Percentiles rank a stretch among this genome's conserved stretches.
phyloP scores from a whole-genome alignment of 805 yeast species.

The Kodamaea hsintzibuensis region DNA sequence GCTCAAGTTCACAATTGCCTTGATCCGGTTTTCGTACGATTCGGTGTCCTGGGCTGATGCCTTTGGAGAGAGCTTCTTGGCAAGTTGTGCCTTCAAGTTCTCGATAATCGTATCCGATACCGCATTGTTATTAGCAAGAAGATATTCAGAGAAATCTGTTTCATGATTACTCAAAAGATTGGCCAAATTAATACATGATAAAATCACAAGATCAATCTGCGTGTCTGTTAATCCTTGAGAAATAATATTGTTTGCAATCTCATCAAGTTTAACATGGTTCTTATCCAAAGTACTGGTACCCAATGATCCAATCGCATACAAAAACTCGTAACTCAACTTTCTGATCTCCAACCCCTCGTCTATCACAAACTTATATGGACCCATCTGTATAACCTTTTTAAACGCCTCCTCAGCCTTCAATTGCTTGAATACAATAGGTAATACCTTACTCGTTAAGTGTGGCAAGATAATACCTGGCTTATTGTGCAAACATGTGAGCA shows the following conservation, averaged over 20 bases:
- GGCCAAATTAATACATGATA: conserved; percentile 45
- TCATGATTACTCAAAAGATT: conserved; percentile 39
- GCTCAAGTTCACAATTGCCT: conserved; percentile 32
- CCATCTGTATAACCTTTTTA: conserved; percentile 72
- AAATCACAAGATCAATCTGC: conserved; percentile 56
- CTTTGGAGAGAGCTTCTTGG: conserved; percentile 53
- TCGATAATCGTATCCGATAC: conserved; percentile 34
- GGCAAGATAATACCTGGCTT: conserved; percentile 49
- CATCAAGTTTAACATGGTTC: conserved; percentile 26
- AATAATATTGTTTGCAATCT: conserved; percentile 44
- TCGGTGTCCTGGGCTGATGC: conserved; percentile 72
- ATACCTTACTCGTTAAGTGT: conserved; percentile 40
- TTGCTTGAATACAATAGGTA: conserved; percentile 56
- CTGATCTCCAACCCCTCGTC: conserved; percentile 78
- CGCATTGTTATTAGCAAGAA: conserved; percentile 13
- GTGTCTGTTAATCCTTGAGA: conserved; percentile 58
- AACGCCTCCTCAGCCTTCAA: conserved; percentile 55
- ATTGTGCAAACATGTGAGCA: conserved; percentile 61
- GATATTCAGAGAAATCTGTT: conserved; percentile 21
- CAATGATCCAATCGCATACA: conserved; percentile 51
- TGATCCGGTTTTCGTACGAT: conserved; percentile 48
- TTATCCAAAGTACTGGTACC: conserved; percentile 16
- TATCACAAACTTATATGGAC: conserved; percentile 80
- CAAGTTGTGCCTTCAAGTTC: conserved; percentile 36
- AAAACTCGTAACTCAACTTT: conserved; percentile 67